Base-by-base conservation (phyloP, 2,329 filamentous ascomycete species). In the Sclerotinia borealis region DNA sequence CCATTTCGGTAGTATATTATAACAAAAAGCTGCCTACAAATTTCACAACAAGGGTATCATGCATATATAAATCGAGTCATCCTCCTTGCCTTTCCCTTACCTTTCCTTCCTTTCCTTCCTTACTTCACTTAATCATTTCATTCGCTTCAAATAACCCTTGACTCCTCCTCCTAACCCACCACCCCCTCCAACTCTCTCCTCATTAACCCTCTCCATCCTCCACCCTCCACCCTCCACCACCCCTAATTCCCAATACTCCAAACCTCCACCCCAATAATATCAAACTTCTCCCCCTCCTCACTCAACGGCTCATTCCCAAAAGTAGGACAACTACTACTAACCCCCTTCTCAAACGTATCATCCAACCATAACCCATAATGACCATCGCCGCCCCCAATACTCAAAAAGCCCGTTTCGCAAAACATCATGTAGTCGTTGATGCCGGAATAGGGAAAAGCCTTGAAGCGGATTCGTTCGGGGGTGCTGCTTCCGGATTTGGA, bases 371-470 rank as follows among this genome's bases (percentile, higher is more conserved):
- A 79, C 2, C 95, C 95, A 75, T 95, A 98, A 71, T 90, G 90
- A 0, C 95, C 93, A 70, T 96, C 92, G 49, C 82, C 91, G 62
- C 92, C 93, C 13, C 95, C 95, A 25, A 98, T 83, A 72, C 90
- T 95, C 49, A 99, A 77, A 74, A 90, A 98, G 29, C 87, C 85
- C 3, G 85, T 81, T 77, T 98, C 92, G 77, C 93, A 98, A 72
- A 96, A 90, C 69, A 98, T 95, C 79, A 93, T 92, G 75, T 96
- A 99, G 76, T 98, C 95, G 75, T 99, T 98, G 47, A 96, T 85
- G 6, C 95, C 95, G 63, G 90, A 96, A 73, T 97, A 98, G 0
- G 93, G 93, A 72, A 98, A 99, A 0, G 93, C 93, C 77, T 96
- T 97, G 83, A 99, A 99, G 25, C 95, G 87, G 69, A 98, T 91